Conservation (phyloP, 2,329 filamentous ascomycete genomes). For the Fusarium aywerte region DNA sequence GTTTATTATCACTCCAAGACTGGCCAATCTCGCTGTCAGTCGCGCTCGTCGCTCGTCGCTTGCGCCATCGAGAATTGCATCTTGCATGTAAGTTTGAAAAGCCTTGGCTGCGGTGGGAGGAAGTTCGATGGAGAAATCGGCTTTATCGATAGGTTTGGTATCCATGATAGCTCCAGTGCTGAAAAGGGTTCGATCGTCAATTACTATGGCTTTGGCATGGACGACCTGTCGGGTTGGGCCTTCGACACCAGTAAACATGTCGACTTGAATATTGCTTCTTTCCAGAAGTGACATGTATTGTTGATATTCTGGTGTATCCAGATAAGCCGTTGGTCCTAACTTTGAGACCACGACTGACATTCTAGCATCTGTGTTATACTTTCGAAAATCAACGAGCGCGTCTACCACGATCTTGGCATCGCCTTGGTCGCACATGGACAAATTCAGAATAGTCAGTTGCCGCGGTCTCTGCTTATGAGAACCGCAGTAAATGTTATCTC, state of each 20-base stretch:
- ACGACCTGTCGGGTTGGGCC: constrained; percentile 5
- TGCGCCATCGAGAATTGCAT: background rate
- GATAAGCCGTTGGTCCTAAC: background rate
- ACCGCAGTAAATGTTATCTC: background rate
- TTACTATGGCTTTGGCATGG: constrained; percentile 5
- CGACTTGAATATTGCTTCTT: background rate
- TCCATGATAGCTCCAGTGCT: constrained; percentile 3
- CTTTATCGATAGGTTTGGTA: constrained; percentile 4
- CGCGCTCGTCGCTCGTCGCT: background rate
- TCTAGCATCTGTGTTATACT: background rate
- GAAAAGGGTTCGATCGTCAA: background rate
- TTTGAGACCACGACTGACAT: constrained; percentile 8
- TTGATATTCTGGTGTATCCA: fast-evolving
- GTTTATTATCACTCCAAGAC: background rate
- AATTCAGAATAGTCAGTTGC: background rate
- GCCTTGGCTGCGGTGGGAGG: background rate
- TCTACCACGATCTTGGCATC: constrained; percentile 9
- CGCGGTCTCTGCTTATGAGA: background rate
- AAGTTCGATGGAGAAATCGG: constrained; percentile 10
- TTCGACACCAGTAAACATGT: constrained; percentile 1
- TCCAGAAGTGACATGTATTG: background rate
- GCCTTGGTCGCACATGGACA: constrained; percentile 9
- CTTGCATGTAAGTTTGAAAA: background rate
- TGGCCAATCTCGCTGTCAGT: background rate
- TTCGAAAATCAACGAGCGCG: background rate